Evolutionary conservation across 805 yeast species (phyloP).

Genomic region (Metschnikowia chrysomelidarum): DNA sequence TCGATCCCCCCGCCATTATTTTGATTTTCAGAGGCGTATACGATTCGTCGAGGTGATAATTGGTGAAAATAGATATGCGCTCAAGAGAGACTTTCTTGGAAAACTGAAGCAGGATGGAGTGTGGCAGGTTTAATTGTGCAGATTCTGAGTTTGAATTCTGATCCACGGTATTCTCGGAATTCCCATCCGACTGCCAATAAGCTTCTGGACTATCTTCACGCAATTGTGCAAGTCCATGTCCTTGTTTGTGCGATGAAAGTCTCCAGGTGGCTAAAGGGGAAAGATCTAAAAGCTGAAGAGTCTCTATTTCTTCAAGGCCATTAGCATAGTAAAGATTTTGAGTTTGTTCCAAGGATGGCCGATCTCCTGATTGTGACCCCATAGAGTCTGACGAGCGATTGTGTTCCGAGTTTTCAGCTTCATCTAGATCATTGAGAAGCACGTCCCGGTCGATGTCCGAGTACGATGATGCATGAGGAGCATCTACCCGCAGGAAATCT

Average conservation of each 20-base stretch:
- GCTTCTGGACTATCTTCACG: slow-evolving; percentile 68
- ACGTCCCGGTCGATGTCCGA: slow-evolving; percentile 7
- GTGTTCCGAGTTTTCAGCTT: slow-evolving; percentile 8
- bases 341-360: slow-evolving; percentile 40
- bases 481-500: slow-evolving; percentile 6
- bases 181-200: slow-evolving; percentile 96
- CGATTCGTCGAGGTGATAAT: slow-evolving; percentile 76
- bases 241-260: slow-evolving; percentile 71
- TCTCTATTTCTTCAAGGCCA: slow-evolving; percentile 57
- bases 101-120: slow-evolving; percentile 73
- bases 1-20: slow-evolving; percentile 68
- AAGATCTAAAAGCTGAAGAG: slow-evolving; percentile 63
- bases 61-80: slow-evolving; percentile 67
- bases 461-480: slow-evolving; percentile 8
- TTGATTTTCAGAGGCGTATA: slow-evolving; percentile 79
- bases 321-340: slow-evolving; percentile 38
- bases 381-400: slow-evolving; percentile 7
- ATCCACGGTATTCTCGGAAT: slow-evolving; percentile 30
- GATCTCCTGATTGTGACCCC: slow-evolving; percentile 10
- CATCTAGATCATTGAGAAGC: slow-evolving; percentile 2
- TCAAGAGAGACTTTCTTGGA: slow-evolving; percentile 70
- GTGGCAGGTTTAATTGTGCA: slow-evolving; percentile 64
- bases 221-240: slow-evolving; percentile 67
- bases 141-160: slow-evolving; percentile 26
- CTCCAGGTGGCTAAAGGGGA: slow-evolving; percentile 84